Base-by-base conservation (phyloP, 176 grass and related monocot species). In the Bothriochloa decipiens region DNA sequence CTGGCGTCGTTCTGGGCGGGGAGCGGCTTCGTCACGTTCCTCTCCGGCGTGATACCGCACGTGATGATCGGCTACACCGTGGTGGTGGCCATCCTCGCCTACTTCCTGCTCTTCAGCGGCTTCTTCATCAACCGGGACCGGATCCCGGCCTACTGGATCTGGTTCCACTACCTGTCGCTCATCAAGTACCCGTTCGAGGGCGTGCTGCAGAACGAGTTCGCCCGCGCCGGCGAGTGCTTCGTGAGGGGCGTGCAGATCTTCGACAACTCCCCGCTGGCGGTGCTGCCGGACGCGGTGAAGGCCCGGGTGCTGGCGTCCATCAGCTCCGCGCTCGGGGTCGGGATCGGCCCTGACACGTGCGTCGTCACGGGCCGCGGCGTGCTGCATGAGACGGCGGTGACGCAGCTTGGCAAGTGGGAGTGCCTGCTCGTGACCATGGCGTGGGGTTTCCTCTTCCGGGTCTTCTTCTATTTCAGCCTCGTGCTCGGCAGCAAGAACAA, bases 161-260 rank as follows among this genome's bases (percentile, higher is more conserved):
- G 96, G 96, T 98, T 98, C 91, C 96, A 97, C 70, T 97, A 97
- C 88, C 74, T 97, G 50, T 97, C 95, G 2, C 90, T 97, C 18
- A 88, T 97, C 41, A 98, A 95, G 85, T 98, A 98, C 76, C 93
- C 93, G 25, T 93, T 91, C 75, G 92, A 98, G 79, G 95, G 85
- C 1, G 93, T 98, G 60, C 63, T 98, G 84, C 96, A 95, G 81
- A 98, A 98, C 86, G 96, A 98, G 96, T 98, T 98, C 53, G 91
- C 50, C 6, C 76, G 85, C 63, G 16, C 15, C 20, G 87, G 90
- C 23, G 88, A 92, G 83, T 97, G 95, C 87, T 97, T 88, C 82
- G 86, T 77, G 11, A 81, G 92, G 26, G 95, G 95, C 55, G 45
- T 52, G 26, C 95, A 97, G 88, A 97, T 97, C 73, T 94, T 97